Evolutionary conservation across 164 flowering plant genomes (phyloP).

Genomic region (Saururus chinensis): DNA sequence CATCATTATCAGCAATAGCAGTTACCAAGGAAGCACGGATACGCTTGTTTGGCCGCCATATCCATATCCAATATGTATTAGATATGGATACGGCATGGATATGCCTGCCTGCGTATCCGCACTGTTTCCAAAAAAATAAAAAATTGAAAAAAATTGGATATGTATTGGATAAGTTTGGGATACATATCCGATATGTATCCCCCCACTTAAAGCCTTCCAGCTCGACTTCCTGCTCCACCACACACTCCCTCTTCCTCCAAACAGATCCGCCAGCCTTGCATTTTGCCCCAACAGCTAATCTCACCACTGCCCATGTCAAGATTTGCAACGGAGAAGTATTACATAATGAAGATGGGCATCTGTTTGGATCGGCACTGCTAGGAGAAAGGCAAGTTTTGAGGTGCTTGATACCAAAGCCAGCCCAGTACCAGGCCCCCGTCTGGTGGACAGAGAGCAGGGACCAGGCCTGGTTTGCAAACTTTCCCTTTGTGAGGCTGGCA

Average conservation of each 20-base stretch:
- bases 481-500: constrained; percentile 68
- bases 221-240: constrained; percentile 1
- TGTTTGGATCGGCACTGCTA: constrained; percentile 82
- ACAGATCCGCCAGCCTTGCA: neutral
- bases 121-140: too few relatives aligned
- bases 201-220: too few relatives aligned
- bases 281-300: constrained; percentile 1
- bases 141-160: too few relatives aligned
- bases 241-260: constrained; percentile 2
- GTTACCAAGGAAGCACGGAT: too few relatives aligned
- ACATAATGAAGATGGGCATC: neutral
- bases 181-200: too few relatives aligned
- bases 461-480: constrained; percentile 75
- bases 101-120: too few relatives aligned
- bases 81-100: too few relatives aligned
- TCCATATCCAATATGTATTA: too few relatives aligned
- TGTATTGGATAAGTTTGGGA: too few relatives aligned
- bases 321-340: neutral
- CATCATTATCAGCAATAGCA: too few relatives aligned
- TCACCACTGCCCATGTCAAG: constrained; percentile 1
- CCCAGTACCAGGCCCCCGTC: constrained; percentile 58
- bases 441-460: constrained; percentile 82
- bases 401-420: constrained; percentile 79
- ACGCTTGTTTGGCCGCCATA: too few relatives aligned
- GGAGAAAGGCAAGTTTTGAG: constrained; percentile 19